These are phyloP conservation scores for Elsinoe arachidis DNA, from an alignment of 2,329 filamentous ascomycete genomes.

Conservation along the genomic window DNA sequence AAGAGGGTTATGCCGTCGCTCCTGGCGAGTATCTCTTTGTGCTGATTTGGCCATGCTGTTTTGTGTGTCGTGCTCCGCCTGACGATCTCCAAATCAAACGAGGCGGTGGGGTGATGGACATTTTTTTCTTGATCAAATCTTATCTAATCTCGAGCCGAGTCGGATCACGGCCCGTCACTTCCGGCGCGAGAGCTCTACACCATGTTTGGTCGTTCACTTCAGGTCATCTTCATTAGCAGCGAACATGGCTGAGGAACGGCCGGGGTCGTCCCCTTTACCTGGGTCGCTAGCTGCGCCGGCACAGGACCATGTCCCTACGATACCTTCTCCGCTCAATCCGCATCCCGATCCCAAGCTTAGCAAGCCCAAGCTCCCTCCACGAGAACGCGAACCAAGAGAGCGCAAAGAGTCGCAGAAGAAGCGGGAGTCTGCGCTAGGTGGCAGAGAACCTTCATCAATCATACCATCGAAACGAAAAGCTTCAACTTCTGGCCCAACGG, in stretches of 20 bases:
- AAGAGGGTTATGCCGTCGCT: conserved; percentile 78
- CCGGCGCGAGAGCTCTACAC: not conserved
- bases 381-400: conserved; percentile 43
- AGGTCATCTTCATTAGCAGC: not conserved
- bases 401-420: conserved; percentile 45
- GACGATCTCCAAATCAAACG: not conserved
- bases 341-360: conserved; percentile 40
- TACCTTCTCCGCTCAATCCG: conserved; percentile 68
- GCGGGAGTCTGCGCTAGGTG: conserved; percentile 37
- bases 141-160: not conserved
- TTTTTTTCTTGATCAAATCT: conserved; percentile 3
- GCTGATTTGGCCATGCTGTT: conserved; percentile 69
- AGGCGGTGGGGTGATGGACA: not conserved
- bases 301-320: conserved; percentile 60
- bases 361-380: conserved; percentile 36
- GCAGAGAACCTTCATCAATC: conserved; percentile 30
- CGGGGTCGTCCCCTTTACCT: not conserved
- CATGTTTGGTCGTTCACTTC: not conserved
- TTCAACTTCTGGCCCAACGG: conserved; percentile 24
- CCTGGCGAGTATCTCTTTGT: conserved; percentile 44
- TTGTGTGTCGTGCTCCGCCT: too few species aligned
- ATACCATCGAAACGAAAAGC: conserved; percentile 30
- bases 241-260: conserved; percentile 7
- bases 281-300: conserved; percentile 37
- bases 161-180: not conserved